Base-by-base conservation (phyloP, 306 rosid genomes). In the Astragalus glycyphyllos region DNA sequence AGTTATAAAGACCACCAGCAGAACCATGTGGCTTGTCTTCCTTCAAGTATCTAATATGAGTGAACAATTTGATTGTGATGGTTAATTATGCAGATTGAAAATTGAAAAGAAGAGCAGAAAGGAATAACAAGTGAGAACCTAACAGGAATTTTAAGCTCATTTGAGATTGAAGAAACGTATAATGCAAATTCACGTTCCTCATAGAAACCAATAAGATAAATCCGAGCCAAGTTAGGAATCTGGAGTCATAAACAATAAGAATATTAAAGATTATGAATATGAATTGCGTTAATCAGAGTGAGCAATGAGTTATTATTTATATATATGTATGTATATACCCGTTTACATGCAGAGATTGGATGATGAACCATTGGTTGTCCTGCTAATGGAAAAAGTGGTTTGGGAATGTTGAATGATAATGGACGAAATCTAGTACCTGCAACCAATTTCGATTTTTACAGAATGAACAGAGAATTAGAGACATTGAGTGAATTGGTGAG, bases 361-460 rank as follows among this genome's bases (percentile, higher is more conserved):
- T 94, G 99, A 80, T 89, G 95, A 67, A 94, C 97, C 99, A 94
- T 94, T 7, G 99, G 94, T 54, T 94, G 96, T 80, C 99, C 97
- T 1, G 99, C 99, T 73, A 94, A 79, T 46, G 99, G 97, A 73
- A 94, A 91, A 32, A 94, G 97, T 5, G 99, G 99, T 81, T 94
- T 94, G 7, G 99, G 95, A 56, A 85, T 68, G 80, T 94, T 89
- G 86, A 94, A 77, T 62, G 99, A 94, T 57, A 94, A 76, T 61
- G 99, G 99, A 53, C 99, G 82, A 69, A 94, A 94, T 85, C 99
- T 86, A 74, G 99, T 94, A 26, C 99, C 98, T 92, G 77, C 54
- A 26, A 23, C 2, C 29, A 23, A 26, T 26, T 26, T 26, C 71
- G 76, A 66, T 11, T 46, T 44, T 44, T 4, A 8, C 14, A 11